phyloP scores from a whole-genome alignment of 208 protist genomes.

The Herpetomonas samuelpessoai region DNA sequence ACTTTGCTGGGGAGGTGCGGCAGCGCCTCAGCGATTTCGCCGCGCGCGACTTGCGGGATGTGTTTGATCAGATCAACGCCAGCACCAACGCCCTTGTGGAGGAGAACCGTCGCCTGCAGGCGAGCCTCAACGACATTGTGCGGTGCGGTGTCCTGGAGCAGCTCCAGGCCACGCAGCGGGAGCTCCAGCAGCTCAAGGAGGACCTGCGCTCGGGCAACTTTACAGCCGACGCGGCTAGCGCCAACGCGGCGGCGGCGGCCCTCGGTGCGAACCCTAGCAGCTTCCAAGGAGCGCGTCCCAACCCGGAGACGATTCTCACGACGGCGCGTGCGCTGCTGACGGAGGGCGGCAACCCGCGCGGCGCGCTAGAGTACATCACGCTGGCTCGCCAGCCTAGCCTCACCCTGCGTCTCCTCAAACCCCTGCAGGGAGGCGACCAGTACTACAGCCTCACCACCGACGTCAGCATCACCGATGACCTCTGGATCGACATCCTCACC shows the following conservation, averaged over 20 bases:
- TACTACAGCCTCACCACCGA: slow-evolving; percentile 47
- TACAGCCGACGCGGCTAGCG: slow-evolving; percentile 5
- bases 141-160: slow-evolving; percentile 37
- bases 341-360: slow-evolving; percentile 26
- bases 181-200: slow-evolving; percentile 53
- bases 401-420: slow-evolving; percentile 40
- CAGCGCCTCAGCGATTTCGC: slow-evolving; percentile 46
- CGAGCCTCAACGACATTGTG: slow-evolving; percentile 49
- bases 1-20: slow-evolving; percentile 51
- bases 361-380: slow-evolving; percentile 50
- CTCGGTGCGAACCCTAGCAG: slow-evolving; percentile 11
- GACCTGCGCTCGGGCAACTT: slow-evolving; percentile 15
- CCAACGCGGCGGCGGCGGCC: not conserved
- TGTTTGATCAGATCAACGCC: slow-evolving; percentile 40
- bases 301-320: slow-evolving; percentile 63
- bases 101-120: slow-evolving; percentile 64
- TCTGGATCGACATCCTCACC: slow-evolving; percentile 48
- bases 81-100: slow-evolving; percentile 44
- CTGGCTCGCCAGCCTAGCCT: slow-evolving; percentile 40
- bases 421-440: slow-evolving; percentile 28
- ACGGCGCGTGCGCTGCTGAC: slow-evolving; percentile 37
- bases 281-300: slow-evolving; percentile 23
- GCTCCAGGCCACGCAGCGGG: slow-evolving; percentile 25
- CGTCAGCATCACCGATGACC: slow-evolving; percentile 24
- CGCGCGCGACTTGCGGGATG: slow-evolving; percentile 51